Evolutionary conservation across 805 yeast genomes (phyloP), one percentile per base, ranked within the genome.

Genomic region (Schizosaccharomyces osmophilus): DNA sequence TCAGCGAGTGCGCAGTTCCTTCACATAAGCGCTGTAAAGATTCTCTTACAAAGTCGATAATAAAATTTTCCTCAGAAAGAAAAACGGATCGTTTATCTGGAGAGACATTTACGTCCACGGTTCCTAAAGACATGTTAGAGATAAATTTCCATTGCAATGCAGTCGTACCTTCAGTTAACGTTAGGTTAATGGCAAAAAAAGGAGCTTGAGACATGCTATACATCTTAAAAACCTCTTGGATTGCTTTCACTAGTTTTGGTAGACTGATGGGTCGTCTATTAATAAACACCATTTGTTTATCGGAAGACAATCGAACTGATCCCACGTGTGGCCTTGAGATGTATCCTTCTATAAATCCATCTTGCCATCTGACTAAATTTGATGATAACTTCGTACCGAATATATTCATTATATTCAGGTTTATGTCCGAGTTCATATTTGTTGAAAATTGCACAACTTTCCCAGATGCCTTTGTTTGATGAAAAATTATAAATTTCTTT

Each of bases 41-140:
- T 1, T 45, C 26, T 17, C 13, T 45, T 5, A 45, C 26, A 17
- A 45, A 45, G 5, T 45, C 51, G 1, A 45, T 45, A 8, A 45
- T 45, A 24, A 1, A n/a, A 45, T 71, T 69, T 69, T 89, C 97
- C 64, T 81, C 75, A 63, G 83, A 87, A 1, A 88, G 68, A 66
- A 85, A 68, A 1, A 89, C 75, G 1, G 81, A 79, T 61, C 90
- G 75, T 69, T 93, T 93, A 69, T 93, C 97, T 0, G 98, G 97
- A 0, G 95, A 83, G 0, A 93, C 85, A 70, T 93, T 93, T 22
- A 93, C 76, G 71, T 93, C 98, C n/a, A 70, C 69, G 4, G 51
- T 45, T 45, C 51, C 51, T 61, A 54, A 13, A 32, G 62, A 39
- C 24, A 55, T 39, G 36, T 19, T 61, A 60, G 17, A 31, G 17